Percentiles rank a stretch among this genome's conserved stretches.
Conservation (phyloP, 306 rosid genomes). For the Hippophae rhamnoides region DNA sequence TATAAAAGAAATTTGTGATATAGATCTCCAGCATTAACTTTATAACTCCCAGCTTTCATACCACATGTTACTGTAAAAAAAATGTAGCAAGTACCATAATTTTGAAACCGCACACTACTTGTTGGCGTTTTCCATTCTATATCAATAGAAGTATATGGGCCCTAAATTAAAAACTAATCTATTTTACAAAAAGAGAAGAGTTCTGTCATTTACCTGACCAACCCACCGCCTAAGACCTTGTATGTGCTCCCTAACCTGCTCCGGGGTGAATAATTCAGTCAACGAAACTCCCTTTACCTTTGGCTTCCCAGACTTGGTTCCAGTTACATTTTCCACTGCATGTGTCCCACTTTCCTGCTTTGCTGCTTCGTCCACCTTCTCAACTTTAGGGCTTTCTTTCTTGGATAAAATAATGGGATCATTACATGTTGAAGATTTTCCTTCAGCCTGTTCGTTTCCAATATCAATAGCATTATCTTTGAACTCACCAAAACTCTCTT, state of each 20-base stretch:
- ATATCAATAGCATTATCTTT: slow-evolving; percentile 35
- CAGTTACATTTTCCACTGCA: slow-evolving; percentile 44
- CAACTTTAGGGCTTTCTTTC: slow-evolving; percentile 52
- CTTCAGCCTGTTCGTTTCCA: slow-evolving; percentile 30
- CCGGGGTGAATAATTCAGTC: slow-evolving; percentile 88
- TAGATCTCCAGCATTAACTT: too few relatives aligned
- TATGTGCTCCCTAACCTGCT: slow-evolving; percentile 85
- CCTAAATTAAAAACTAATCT: too few relatives aligned
- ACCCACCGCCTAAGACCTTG: slow-evolving; percentile 91
- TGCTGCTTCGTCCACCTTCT: slow-evolving; percentile 53
- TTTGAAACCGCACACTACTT: too few relatives aligned
- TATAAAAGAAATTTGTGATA: too few relatives aligned
- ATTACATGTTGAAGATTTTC: slow-evolving; percentile 31
- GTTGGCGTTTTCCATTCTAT: too few relatives aligned
- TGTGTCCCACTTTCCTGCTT: slow-evolving; percentile 48
- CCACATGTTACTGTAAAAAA: too few relatives aligned
- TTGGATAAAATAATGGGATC: slow-evolving; percentile 45
- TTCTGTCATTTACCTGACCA: slow-evolving; percentile 58
- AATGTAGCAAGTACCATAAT: too few relatives aligned
- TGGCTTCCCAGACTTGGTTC: slow-evolving; percentile 93
- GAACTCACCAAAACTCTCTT: slow-evolving; percentile 40
- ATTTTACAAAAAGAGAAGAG: not conserved
- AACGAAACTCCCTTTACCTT: slow-evolving; percentile 88
- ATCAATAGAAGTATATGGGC: not conserved
- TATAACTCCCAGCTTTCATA: too few relatives aligned